Evolutionary conservation across 2,329 filamentous ascomycete species (phyloP).

Genomic region (Xylogone sp.): DNA sequence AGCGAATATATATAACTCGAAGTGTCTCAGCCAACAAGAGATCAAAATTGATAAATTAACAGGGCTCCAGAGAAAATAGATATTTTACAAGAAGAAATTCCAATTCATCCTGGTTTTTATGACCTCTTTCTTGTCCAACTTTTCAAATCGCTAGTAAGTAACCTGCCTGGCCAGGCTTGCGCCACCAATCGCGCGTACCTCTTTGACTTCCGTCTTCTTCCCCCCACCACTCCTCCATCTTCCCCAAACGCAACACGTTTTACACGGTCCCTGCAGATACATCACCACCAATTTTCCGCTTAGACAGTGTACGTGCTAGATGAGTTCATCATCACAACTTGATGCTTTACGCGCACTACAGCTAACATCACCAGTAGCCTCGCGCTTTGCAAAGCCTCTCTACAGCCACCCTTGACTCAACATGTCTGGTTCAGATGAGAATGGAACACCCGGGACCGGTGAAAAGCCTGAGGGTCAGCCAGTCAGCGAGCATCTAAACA

Average conservation of each 20-base stretch:
- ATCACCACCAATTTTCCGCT: not conserved
- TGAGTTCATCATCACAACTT: not conserved
- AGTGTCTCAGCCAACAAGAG: not conserved
- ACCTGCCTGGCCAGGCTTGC: not conserved
- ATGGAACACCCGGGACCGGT: conserved; percentile 39
- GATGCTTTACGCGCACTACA: not conserved
- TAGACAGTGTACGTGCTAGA: not conserved
- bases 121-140: not conserved
- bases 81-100: no score
- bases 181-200: not conserved
- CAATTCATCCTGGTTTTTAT: no score
- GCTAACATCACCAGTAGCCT: conserved; percentile 1
- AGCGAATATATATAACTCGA: no score
- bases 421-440: conserved; percentile 36
- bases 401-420: conserved; percentile 4
- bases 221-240: not conserved
- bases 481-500: conserved; percentile 83
- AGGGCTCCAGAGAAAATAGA: no score
- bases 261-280: not conserved
- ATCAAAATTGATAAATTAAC: not conserved
- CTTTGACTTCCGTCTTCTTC: not conserved
- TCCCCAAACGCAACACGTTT: not conserved
- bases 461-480: conserved; percentile 25
- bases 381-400: conserved; percentile 1
- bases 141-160: not conserved